Conservation (phyloP, 2,329 filamentous ascomycete genomes). For the Trichoderma gracile region DNA sequence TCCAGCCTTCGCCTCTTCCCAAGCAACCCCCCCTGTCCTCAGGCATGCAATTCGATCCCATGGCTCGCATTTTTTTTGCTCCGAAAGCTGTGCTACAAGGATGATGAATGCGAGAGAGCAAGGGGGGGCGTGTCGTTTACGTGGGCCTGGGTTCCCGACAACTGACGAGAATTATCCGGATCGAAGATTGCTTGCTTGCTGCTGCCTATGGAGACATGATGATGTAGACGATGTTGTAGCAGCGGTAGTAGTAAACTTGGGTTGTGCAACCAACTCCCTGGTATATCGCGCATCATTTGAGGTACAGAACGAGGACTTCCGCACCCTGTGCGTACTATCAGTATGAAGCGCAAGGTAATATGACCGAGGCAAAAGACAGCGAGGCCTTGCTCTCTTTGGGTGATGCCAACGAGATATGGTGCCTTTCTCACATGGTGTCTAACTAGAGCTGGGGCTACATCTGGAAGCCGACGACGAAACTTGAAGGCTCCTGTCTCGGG, state of each 20-base stretch:
- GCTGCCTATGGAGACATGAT: not conserved
- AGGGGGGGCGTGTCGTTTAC: not conserved
- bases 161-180: constrained; percentile 25
- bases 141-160: not conserved
- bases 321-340: not conserved
- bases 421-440: constrained; percentile 22
- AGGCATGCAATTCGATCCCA: constrained; percentile 19
- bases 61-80: constrained; percentile 10
- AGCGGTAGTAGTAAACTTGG: not conserved
- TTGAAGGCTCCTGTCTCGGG: not conserved
- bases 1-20: constrained; percentile 17
- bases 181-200: not conserved
- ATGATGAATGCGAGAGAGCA: too few species aligned
- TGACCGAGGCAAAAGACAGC: not conserved
- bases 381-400: too few species aligned
- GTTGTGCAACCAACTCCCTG: too few species aligned
- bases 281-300: constrained; percentile 13
- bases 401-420: not conserved
- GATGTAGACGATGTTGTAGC: not conserved
- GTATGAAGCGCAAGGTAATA: not conserved
- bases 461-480: not conserved
- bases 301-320: not conserved
- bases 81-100: not conserved
- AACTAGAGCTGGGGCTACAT: constrained; percentile 8
- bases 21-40: constrained; percentile 7